Evolutionary conservation across 768 basidiomycete genomes (phyloP).

Genomic region (Russula sp.): DNA sequence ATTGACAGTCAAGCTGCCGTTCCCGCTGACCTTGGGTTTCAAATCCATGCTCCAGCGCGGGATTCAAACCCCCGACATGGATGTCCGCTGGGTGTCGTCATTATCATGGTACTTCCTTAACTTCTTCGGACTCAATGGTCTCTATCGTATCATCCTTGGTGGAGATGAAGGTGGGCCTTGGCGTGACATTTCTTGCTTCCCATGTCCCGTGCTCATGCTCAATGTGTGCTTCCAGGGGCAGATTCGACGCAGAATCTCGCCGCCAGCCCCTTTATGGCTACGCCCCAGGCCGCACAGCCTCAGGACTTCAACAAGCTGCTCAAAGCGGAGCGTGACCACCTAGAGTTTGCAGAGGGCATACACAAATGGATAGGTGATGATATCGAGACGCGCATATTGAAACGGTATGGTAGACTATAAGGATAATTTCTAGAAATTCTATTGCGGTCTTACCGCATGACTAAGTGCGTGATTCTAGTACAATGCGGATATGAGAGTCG

Average conservation of each 20-base stretch:
- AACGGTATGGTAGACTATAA: conserved; percentile 62
- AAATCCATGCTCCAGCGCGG: conserved; percentile 97
- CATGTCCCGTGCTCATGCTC: conserved; percentile 7
- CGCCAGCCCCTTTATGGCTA: conserved; percentile 52
- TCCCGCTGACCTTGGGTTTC: conserved; percentile 94
- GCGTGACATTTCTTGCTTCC: conserved; percentile 14
- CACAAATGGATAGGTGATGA: conserved; percentile 80
- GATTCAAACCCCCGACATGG: conserved; percentile 92
- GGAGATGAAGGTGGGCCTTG: conserved; percentile 69
- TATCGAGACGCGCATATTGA: conserved; percentile 70
- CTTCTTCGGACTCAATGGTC: conserved; percentile 93
- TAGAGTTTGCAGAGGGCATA: conserved; percentile 82
- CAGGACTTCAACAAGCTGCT: conserved; percentile 89
- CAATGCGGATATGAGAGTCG: neutral
- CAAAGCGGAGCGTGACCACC: conserved; percentile 86
- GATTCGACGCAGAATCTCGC: conserved; percentile 73
- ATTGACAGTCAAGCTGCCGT: conserved; percentile 84
- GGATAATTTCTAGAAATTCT: conserved; percentile 17
- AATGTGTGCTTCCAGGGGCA: conserved; percentile 45
- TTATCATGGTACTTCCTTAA: conserved; percentile 99
- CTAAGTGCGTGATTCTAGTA: neutral
- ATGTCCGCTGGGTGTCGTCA: conserved; percentile 98
- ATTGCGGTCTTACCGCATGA: neutral
- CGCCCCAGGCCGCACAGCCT: conserved; percentile 43
- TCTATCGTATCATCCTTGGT: conserved; percentile 91